Evolutionary conservation across 208 protist genomes (phyloP), one percentile per base, ranked within the genome.

Genomic region (Acanthamoeba triangularis): DNA sequence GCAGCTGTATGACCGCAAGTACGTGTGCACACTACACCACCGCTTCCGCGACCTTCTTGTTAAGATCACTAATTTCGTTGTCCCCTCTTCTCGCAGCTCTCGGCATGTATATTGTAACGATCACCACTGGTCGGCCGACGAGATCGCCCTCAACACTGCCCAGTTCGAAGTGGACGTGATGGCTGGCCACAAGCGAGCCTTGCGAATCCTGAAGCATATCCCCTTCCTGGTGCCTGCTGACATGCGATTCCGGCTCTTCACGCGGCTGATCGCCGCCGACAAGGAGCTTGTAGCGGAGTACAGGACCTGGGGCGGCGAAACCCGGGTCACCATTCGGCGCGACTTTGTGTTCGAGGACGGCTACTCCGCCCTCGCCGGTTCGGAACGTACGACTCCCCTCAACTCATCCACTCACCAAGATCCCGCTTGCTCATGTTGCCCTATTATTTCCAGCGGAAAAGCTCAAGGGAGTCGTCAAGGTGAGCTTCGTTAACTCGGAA

Each of bases 311-410:
- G 47, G 69, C 5, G 35, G 49, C 30, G 25, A 87, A 91, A 65
- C 44, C 5, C 35, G 54, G 14, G 63, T 96, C 25, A 69, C 59
- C 41, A 96, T 98, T 74, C 97, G 97, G 59, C 98, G 98, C 80
- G 97, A 98, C 33, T 93, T 94, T 49, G 96, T 98, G 30, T 99
- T 99, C 95, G 96, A 97, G 23, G 98, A 99, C 95, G 97, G 97
- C 65, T 99, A 98, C 96, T 96, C 97, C 18, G 92, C 96, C 33
- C 98, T 99, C 74, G 93, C 28, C 35, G 10, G 33, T 5, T 25
- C 97, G 10, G 90, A 59, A 59, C 84, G 72, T 63, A 52, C 52
- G 82, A 35, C 2, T 30, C 25, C 84, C 8, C n/a, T 52, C 30
- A 28, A 18, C 30, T n/a, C 28, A 47, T 10, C 44, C 44, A 47